A percentile compares a stretch with the other conserved stretches of the same genome.
These are phyloP conservation scores for Schwanniomyces sp. DNA, from an alignment of 805 yeast species.

Conservation along the genomic window DNA sequence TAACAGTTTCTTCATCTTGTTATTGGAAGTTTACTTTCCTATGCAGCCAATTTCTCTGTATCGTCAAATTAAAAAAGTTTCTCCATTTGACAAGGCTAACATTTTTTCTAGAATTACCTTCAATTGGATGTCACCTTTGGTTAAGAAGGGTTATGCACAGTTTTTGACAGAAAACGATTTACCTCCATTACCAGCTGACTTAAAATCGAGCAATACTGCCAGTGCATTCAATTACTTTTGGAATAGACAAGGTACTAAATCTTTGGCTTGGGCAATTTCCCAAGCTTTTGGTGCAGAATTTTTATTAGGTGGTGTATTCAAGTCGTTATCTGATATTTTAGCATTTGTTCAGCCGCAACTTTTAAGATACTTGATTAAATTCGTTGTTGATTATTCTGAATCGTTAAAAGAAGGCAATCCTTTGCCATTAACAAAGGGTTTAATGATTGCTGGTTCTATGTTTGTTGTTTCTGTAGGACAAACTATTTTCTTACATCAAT, in stretches of 20 bases:
- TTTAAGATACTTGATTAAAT: slow-evolving; percentile 26
- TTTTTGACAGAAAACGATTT: slow-evolving; percentile 61
- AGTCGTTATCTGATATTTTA: slow-evolving; percentile 70
- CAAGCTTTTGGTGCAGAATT: slow-evolving; percentile 76
- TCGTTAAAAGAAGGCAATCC: slow-evolving; percentile 32
- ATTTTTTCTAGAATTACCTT: slow-evolving; percentile 77
- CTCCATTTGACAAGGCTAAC: slow-evolving; percentile 61
- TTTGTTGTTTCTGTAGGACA: slow-evolving; percentile 74
- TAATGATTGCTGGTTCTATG: slow-evolving; percentile 75
- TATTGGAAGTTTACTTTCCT: slow-evolving; percentile 44
- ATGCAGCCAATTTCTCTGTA: slow-evolving; percentile 26
- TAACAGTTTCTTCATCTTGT: slow-evolving; percentile 40
- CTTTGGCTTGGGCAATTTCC: slow-evolving; percentile 61
- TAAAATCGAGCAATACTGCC: slow-evolving; percentile 56
- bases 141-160: slow-evolving; percentile 72
- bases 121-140: slow-evolving; percentile 86
- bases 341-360: slow-evolving; percentile 45
- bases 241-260: slow-evolving; percentile 51
- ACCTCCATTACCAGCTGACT: slow-evolving; percentile 71
- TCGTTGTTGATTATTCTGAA: slow-evolving; percentile 38
- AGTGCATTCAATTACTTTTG: slow-evolving; percentile 56
- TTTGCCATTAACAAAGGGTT: slow-evolving; percentile 69
- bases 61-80: slow-evolving; percentile 13
- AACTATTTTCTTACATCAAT: slow-evolving; percentile 75
- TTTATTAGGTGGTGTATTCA: slow-evolving; percentile 68